Base-by-base conservation (phyloP, 2,329 filamentous ascomycete species). In the Chaetomiaceae sp. region DNA sequence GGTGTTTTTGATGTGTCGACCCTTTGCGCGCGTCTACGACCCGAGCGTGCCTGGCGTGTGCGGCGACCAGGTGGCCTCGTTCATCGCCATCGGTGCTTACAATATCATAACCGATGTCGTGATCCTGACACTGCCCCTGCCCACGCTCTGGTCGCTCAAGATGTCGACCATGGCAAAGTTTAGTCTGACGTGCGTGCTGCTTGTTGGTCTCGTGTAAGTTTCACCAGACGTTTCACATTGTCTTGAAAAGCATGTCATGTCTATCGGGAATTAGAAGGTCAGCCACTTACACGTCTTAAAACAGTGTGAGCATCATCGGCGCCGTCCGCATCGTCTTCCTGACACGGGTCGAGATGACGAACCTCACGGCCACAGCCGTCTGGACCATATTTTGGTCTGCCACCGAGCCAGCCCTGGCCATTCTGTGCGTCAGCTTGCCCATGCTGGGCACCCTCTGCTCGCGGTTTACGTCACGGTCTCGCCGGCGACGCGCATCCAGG, bases 351-450 rank as follows among this genome's bases (percentile, higher is more conserved):
- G 67, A 71, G 41, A 53, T 71, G 20, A 46, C 6, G 20, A 66
- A 72, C 51, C 53, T 72, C 21, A 71, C 69, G 0, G 67, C 63
- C 3, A 71, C 69, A 20, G 70, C 71, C 66, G 60, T 68, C 10
- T 66, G 67, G 12, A 68, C 68, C 0, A 58, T 68, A 33, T 68
- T 72, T 50, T 67, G 70, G 48, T 70, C 69, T 53, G 65, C 63
- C 35, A 60, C 71, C 20, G 70, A 72, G 47, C 68, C 69, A 0
- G 69, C 68, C 44, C 62, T 72, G 4, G 69, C 66, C 34, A 69
- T 72, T 49, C 58, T 72, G 8, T 72, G 69, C 53, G 66, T 71
- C 45, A 70, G 68, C 52, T 63, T 72, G 42, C 70, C 70, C 2
- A 72, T 72, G 69, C 60, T 72, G 5, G 63, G 68, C 33, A 63